Evolutionary conservation across 2,329 filamentous ascomycete genomes (phyloP).

Genomic region (Apiospora marii): DNA sequence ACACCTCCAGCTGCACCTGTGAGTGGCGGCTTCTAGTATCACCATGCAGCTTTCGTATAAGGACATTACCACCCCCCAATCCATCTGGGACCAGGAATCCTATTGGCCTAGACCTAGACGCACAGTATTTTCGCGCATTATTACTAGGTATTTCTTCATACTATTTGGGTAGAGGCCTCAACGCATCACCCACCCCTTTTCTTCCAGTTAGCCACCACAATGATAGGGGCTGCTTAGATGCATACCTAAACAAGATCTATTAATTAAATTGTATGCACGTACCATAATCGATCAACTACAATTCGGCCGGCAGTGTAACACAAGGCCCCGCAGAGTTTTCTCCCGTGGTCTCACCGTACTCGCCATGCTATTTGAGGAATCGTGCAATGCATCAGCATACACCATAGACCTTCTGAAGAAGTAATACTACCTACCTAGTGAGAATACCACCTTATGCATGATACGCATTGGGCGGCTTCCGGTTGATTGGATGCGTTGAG

Average conservation of each 20-base stretch:
- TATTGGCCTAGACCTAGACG: background rate
- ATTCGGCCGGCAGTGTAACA: background rate
- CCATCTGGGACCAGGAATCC: background rate
- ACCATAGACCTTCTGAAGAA: background rate
- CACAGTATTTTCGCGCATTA: background rate
- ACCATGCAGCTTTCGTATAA: conserved; percentile 11
- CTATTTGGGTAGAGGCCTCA: background rate
- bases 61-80: background rate
- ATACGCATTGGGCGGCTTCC: background rate
- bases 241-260: background rate
- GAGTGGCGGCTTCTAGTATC: background rate
- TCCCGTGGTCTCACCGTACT: background rate
- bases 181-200: background rate
- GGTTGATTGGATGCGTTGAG: background rate
- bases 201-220: background rate
- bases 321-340: background rate
- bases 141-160: background rate
- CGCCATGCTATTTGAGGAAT: background rate
- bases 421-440: background rate
- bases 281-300: background rate
- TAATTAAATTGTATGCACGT: background rate
- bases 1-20: background rate
- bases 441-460: background rate
- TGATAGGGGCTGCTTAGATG: background rate
- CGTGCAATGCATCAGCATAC: background rate